Conservation (phyloP, 805 yeast species). For the Ogataea ramenticola region DNA sequence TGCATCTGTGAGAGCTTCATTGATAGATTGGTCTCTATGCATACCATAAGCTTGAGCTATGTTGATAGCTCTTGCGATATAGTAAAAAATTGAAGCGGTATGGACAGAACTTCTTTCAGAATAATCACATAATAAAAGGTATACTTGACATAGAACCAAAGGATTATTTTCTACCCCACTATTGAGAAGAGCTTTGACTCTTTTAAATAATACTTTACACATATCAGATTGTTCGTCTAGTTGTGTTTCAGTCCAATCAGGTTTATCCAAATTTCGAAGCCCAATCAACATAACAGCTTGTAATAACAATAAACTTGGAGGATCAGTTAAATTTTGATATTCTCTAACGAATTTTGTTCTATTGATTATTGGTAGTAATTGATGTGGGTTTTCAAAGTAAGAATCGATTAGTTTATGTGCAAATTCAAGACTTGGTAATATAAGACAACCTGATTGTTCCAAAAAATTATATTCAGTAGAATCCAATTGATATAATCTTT, state of each 20-base stretch:
- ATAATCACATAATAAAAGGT: conserved; percentile 40
- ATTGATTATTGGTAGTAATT: conserved; percentile 62
- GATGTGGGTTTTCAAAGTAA: conserved; percentile 63
- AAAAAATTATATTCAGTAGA: conserved; percentile 54
- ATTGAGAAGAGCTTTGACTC: conserved; percentile 60
- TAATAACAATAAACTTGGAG: conserved; percentile 54
- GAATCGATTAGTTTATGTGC: conserved; percentile 54
- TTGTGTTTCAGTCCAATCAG: conserved; percentile 41
- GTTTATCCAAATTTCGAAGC: conserved; percentile 50
- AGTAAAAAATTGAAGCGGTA: conserved; percentile 56
- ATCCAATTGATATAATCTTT: conserved; percentile 14
- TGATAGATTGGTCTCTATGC: conserved; percentile 38
- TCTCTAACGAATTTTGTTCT: conserved; percentile 51
- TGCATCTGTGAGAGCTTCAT: conserved; percentile 5
- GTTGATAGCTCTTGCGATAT: conserved; percentile 66
- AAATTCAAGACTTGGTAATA: conserved; percentile 56
- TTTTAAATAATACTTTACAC: conserved; percentile 23
- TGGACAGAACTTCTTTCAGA: background rate
- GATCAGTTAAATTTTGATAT: conserved; percentile 48
- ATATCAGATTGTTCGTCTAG: conserved; percentile 39
- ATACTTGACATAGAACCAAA: conserved; percentile 51
- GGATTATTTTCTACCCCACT: conserved; percentile 64
- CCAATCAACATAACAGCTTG: conserved; percentile 66
- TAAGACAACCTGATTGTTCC: conserved; percentile 61
- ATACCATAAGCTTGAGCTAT: conserved; percentile 73